Percentiles rank a stretch among this genome's conserved stretches.
Evolutionary conservation across 768 basidiomycete species (phyloP).

Genomic region (Boletus patriciae): DNA sequence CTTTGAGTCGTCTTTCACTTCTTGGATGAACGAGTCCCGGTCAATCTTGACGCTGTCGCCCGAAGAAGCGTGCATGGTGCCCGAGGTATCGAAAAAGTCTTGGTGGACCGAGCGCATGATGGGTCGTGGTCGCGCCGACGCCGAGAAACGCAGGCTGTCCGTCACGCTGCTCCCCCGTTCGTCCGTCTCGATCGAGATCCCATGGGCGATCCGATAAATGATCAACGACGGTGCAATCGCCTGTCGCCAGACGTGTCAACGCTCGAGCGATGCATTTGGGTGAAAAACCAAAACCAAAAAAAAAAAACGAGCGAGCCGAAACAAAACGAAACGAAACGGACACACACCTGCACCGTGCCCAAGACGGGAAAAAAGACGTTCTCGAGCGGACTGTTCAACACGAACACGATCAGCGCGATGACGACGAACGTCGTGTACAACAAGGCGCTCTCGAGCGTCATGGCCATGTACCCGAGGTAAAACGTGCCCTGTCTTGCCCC

Average conservation of each 20-base stretch:
- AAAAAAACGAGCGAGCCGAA: too few relatives aligned
- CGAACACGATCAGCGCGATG: slow-evolving; percentile 14
- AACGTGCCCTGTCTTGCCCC: slow-evolving; percentile 17
- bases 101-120: background rate
- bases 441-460: slow-evolving; percentile 27
- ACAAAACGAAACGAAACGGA: background rate
- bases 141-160: slow-evolving; percentile 15
- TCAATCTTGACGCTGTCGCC: slow-evolving; percentile 2
- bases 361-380: slow-evolving; percentile 26
- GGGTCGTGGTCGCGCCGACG: background rate
- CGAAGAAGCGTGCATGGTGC: slow-evolving; percentile 7
- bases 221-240: slow-evolving; percentile 21
- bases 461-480: slow-evolving; percentile 25
- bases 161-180: background rate
- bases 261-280: too few relatives aligned
- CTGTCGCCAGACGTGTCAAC: background rate
- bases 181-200: slow-evolving; percentile 23
- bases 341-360: slow-evolving; percentile 21
- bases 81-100: slow-evolving; percentile 5
- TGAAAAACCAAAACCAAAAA: too few relatives aligned
- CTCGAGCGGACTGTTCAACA: slow-evolving; percentile 22
- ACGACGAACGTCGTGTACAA: slow-evolving; percentile 18
- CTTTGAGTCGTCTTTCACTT: background rate
- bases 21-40: slow-evolving; percentile 12
- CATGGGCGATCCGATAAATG: slow-evolving; percentile 22